Base-by-base conservation (phyloP, 495 filamentous ascomycete species). In the Penicillium herquei region DNA sequence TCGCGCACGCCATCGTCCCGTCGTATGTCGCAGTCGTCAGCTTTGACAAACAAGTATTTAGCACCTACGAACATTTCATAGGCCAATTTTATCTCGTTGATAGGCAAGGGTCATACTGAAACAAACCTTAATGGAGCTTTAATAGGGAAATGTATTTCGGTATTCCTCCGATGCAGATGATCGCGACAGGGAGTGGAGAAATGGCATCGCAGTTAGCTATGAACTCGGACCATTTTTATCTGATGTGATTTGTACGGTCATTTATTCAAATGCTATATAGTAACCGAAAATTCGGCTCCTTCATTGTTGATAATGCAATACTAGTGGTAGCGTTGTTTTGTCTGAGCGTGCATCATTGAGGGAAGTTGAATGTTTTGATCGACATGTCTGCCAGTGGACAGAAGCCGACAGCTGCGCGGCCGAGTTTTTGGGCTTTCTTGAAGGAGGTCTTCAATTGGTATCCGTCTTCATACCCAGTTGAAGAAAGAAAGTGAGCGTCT, bases 371-470 rank as follows among this genome's bases (percentile, higher is more conserved):
- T 37, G 12, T 6, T 49, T 45, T 37, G 39, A 12, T 31, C 30
- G 40, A 10, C 12, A 70, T 70, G 67, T 55, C 67, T 12, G 65
- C 64, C 41, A 17, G 51, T 21, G 46, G 32, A 35, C 39, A 43
- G n/a, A 61, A 51, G 14, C 31, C 49, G 1, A 72, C 64, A 39
- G 4, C 34, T 7, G 46, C 41, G 7, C 63, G 55, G 16, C 50
- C 61, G 31, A 54, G 64, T 7, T 53, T 67, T 14, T 52, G 56
- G 1, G 68, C 70, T 9, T 52, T 76, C 7, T 46, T 78, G 37
- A 79, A 79, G 31, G 76, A 78, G 56, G 59, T 79, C 0, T 77
- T 79, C 57, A 79, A 76, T 52, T 79, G 74, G 76, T 79, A 79
- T 59, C 74, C 76, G 0, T 71, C 73, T 14, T 17, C 52, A 0